These are phyloP conservation scores for Cucurbita argyrosperma DNA, from an alignment of 306 rosid genomes.

Conservation along the genomic window DNA sequence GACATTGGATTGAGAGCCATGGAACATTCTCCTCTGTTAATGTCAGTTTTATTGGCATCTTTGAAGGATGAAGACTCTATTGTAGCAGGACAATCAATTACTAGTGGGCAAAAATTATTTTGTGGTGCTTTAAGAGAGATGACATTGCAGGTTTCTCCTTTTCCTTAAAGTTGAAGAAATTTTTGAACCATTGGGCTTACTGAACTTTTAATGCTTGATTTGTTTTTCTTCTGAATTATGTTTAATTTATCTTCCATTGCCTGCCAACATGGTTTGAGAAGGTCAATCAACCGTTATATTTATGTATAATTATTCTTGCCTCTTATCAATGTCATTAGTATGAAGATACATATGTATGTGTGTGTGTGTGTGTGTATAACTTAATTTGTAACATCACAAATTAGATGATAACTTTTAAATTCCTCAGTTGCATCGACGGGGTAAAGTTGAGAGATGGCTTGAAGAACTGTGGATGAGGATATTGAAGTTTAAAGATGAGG, in stretches of 20 bases:
- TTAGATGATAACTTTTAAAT: constrained; percentile 9
- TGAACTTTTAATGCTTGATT: background rate
- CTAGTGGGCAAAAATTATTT: constrained; percentile 54
- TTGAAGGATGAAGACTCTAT: constrained; percentile 40
- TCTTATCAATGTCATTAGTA: background rate
- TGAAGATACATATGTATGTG: background rate
- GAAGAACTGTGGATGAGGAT: constrained; percentile 93
- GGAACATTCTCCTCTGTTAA: constrained; percentile 49
- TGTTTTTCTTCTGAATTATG: background rate
- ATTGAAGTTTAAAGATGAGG: constrained; percentile 75
- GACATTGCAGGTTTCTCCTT: constrained; percentile 57
- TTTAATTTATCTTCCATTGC: background rate
- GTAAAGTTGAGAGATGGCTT: constrained; percentile 91
- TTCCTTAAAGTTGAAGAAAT: background rate
- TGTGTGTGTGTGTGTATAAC: no score
- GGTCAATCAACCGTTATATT: background rate
- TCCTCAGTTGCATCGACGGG: constrained; percentile 55
- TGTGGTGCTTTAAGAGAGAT: constrained; percentile 51
- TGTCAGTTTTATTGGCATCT: constrained; percentile 44
- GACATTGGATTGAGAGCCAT: constrained; percentile 63
- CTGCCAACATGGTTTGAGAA: background rate
- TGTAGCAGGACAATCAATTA: constrained; percentile 54
- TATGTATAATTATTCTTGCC: background rate
- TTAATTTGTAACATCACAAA: background rate
- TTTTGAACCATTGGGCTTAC: background rate